Base-by-base conservation (phyloP, 176 grass and related monocot species). In the Carex myosuroides region DNA sequence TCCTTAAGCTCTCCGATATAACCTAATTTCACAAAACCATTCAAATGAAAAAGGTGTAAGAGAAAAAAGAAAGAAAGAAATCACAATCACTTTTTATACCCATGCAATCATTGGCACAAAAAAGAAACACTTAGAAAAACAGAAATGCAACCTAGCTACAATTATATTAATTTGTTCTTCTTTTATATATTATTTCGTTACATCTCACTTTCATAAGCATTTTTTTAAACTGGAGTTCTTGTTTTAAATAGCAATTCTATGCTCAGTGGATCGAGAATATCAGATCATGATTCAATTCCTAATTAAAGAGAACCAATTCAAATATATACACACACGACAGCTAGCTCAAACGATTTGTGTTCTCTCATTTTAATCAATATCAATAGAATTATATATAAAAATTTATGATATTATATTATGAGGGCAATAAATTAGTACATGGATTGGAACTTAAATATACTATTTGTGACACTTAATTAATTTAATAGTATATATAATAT, bases 1-100 rank as follows among this genome's bases (percentile, higher is more conserved):
- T 94, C 83, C 97, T 94, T 84, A 99, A 88, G 90, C 90, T 96
- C 88, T 99, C 97, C 85, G 88, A 92, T 92, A 99, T 94, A 73
- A 96, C 91, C 96, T 95, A 84, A 55, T 65, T 82, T 83, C 62
- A 83, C 73, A 78, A 6, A 69, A 66, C 44, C 70, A 37, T 85
- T 21, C 26, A 75, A 62, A 17, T 60, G 16, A 46, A 85, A 84
- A 71, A 42, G 2, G 24, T 57, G 24, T 6, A 46, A 42, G 4
- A 11, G 20, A 46, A 70, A 46, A 30, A 64, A 30, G 8, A 21
- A 46, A 57, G 7, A 13, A 57, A 69, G 68, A 48, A 79, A 72
- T 80, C 18, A 62, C 63, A 58, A 73, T 90, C 86, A 88, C 80
- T 87, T 78, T 87, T 68, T 63, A 87, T 42, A 83, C 24, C 68